Evolutionary conservation across 352 stramenopile genomes (phyloP), one percentile per base, ranked within the genome.

Genomic region (Phytophthora quininea): DNA sequence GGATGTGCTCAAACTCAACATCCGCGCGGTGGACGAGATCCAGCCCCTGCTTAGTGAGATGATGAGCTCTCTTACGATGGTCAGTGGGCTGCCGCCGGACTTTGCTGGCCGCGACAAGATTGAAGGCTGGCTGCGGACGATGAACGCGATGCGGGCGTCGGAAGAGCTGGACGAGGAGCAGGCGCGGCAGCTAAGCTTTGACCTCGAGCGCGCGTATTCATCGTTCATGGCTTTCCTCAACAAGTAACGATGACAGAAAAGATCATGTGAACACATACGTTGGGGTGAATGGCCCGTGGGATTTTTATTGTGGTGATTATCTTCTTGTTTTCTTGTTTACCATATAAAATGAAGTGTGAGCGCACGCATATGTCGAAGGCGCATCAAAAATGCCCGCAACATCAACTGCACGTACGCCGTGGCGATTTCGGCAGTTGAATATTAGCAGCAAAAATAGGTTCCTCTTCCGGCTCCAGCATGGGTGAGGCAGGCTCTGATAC

Each of bases 1-100:
- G 96, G 97, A 99, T 75, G 94, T 97, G 43, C 90, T 99, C 47
- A 98, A 99, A 73, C 86, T 99, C 46, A 97, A 98, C 71, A 97
- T 98, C 71, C 89, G 96, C 47, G 97, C 96, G 5, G 97, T 99
- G 47, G 97, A 99, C 79, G 97, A 99, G 77, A 91, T 99, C 52
- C 97, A 99, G 79, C 97, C 97, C 52, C 73, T 99, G 48, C 71
- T 99, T 62, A 98, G 88, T 62, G 97, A 99, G 79, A 91, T 99
- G 69, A 98, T 98, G 89, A 91, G 96, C 67, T 93, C 88, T 15
- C 79, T 99, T 52, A 98, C 92, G 19, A 89, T 96, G 77, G 77
- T 98, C 37, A 96, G 94, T n/a, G 96, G 96, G 15, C 74, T 98
- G 15, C 95, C 96, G 9, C 89, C 91, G n/a, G 91, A 97, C 59